A percentile compares a stretch with the other conserved stretches of the same genome.
phyloP scores from a whole-genome alignment of 2,329 filamentous ascomycete genomes.

The Trichoderma oligosporum region DNA sequence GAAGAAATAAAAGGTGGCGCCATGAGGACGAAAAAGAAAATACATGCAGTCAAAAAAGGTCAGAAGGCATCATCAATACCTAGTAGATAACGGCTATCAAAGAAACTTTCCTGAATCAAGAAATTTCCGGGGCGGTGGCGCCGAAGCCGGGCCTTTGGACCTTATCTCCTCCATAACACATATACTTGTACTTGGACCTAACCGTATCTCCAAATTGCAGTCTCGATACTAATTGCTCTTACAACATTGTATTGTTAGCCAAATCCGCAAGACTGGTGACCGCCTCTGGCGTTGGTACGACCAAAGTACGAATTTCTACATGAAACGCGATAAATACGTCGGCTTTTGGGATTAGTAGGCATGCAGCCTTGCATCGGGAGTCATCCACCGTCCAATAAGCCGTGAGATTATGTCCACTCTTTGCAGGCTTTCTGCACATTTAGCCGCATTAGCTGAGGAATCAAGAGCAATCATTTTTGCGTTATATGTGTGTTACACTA shows the following conservation, averaged over 20 bases:
- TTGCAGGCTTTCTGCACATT: conserved; percentile 6
- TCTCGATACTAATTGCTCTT: conserved; percentile 6
- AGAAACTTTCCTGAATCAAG: conserved; percentile 18
- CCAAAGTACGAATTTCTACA: too few species aligned
- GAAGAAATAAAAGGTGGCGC: background rate
- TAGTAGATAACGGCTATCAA: conserved; percentile 18
- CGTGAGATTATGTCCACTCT: background rate
- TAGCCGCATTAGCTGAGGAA: conserved; percentile 6
- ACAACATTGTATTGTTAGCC: background rate
- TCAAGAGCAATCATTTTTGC: background rate
- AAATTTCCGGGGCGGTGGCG: conserved; percentile 20
- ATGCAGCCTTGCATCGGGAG: conserved; percentile 2
- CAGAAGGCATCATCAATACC: background rate
- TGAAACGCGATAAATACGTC: background rate
- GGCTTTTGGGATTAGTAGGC: conserved; percentile 4
- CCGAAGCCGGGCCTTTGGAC: conserved; percentile 9
- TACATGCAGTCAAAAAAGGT: background rate
- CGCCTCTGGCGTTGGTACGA: background rate
- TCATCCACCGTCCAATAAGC: background rate
- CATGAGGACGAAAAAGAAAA: conserved; percentile 10
- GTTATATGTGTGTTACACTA: background rate
- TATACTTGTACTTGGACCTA: background rate
- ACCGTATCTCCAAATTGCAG: background rate
- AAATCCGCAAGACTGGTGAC: background rate
- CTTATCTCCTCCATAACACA: conserved; percentile 4